These are phyloP conservation scores for Mallotus japonicus DNA, from an alignment of 441 rosid species.

Conservation along the genomic window DNA sequence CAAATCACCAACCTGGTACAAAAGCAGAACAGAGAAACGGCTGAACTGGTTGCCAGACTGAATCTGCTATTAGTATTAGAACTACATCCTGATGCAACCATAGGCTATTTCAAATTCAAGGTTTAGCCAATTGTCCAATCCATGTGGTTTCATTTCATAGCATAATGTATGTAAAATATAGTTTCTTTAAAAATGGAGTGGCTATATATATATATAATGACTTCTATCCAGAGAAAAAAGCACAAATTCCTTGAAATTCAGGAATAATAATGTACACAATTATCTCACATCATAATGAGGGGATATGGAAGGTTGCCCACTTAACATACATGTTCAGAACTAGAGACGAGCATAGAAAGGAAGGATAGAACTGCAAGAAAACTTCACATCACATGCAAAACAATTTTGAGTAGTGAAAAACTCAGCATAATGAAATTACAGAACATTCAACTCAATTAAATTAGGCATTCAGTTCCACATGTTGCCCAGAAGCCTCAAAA, in stretches of 20 bases:
- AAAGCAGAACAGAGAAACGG: conserved; percentile 8
- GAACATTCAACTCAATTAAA: not conserved
- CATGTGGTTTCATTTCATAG: not conserved
- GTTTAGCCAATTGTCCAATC: not conserved
- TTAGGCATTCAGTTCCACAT: not conserved
- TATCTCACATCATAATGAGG: not conserved
- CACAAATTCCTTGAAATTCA: not conserved
- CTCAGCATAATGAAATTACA: not conserved
- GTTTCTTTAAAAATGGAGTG: too few species aligned
- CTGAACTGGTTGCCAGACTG: not conserved
- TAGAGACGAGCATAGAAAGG: not conserved
- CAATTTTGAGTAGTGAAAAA: not conserved
- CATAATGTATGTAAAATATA: not conserved
- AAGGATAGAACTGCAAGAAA: not conserved
- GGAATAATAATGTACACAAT: not conserved
- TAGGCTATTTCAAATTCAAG: not conserved
- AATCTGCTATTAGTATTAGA: not conserved
- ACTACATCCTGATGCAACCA: not conserved
- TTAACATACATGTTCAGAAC: not conserved
- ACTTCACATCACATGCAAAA: not conserved
- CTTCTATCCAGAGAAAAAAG: not conserved
- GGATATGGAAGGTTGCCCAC: not conserved
- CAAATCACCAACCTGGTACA: conserved; percentile 62
- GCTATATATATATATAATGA: not conserved
- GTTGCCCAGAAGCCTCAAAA: not conserved